Conservation (phyloP, 1,284 basidiomycete species). For the Pascua sp. region DNA sequence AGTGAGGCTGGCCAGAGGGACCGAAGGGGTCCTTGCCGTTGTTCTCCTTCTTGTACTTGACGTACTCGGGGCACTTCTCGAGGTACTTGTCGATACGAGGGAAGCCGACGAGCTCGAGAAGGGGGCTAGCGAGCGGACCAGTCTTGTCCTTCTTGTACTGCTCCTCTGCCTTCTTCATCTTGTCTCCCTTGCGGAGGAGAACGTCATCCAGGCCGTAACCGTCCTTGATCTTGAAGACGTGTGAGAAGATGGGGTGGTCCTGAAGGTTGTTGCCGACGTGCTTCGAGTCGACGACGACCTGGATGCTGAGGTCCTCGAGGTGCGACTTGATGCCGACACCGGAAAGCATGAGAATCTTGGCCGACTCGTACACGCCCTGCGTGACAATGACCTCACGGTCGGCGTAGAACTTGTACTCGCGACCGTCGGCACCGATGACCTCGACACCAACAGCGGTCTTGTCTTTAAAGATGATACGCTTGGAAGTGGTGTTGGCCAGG, state of each 20-base stretch:
- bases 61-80: conserved; percentile 5
- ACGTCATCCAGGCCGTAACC: conserved; percentile 14
- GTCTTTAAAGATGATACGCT: conserved; percentile 11
- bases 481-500: conserved; percentile 5
- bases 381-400: conserved; percentile 14
- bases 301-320: conserved; percentile 16
- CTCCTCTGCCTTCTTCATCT: neutral
- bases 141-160: conserved; percentile 11
- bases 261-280: conserved; percentile 73
- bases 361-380: conserved; percentile 13
- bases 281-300: conserved; percentile 38
- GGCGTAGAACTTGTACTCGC: conserved; percentile 14
- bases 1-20: conserved; percentile 15
- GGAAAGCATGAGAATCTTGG: conserved; percentile 15
- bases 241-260: conserved; percentile 54
- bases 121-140: conserved; percentile 4
- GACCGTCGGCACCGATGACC: conserved; percentile 12
- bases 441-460: conserved; percentile 12
- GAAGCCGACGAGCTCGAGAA: conserved; percentile 16
- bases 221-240: conserved; percentile 20
- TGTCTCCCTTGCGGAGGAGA: conserved; percentile 4
- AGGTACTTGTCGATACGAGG: conserved; percentile 14
- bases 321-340: conserved; percentile 9
- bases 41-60: conserved; percentile 15
- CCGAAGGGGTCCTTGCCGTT: conserved; percentile 16